Base-by-base conservation (phyloP, 1,139 yeast genomes). In the Debaryomyces sp. region DNA sequence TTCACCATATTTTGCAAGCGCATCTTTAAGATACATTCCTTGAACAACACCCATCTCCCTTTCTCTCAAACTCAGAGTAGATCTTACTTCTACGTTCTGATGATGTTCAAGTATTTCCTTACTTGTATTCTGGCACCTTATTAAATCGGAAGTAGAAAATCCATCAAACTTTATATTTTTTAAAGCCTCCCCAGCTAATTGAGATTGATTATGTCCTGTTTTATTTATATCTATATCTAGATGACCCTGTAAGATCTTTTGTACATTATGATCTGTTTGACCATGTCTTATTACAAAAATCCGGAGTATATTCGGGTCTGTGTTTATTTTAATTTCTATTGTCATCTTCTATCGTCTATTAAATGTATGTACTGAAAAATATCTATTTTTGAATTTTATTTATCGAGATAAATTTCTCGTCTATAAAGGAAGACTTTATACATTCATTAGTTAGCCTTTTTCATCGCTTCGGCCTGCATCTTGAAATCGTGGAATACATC, bases 181-280 rank as follows among this genome's bases (percentile, higher is more conserved):
- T 35, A 83, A 63, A 23, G 72, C 61, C 10, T 61, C 51, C 5
- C 85, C 88, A 15, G 84, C 76, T 51, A 69, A 62, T 36, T 62
- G 56, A 1, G 90, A 87, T 60, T 87, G 94, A 3, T 67, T 58
- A 2, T 59, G 48, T 0, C 96, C 96, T 2, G 71, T 73, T 0
- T 66, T 74, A 58, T 89, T 88, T 45, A 89, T 61, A 27, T 79
- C 77, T 4, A 84, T 79, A 59, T 89, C 82, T 43, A 70, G 56
- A 61, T 89, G 96, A 2, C 96, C 96, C 63, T 89, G 96, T 41
- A 89, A 67, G 44, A 86, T 84, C 63, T 82, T 84, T 51, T 77
- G 63, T 21, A 77, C 73, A 62, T 89, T 89, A 62, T 85, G 84
- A 51, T 83, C 84, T 0, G 96, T 89, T 62, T 87, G 94, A 3